Conservation (phyloP, 2,329 filamentous ascomycete species). For the Beauveria sp. region DNA sequence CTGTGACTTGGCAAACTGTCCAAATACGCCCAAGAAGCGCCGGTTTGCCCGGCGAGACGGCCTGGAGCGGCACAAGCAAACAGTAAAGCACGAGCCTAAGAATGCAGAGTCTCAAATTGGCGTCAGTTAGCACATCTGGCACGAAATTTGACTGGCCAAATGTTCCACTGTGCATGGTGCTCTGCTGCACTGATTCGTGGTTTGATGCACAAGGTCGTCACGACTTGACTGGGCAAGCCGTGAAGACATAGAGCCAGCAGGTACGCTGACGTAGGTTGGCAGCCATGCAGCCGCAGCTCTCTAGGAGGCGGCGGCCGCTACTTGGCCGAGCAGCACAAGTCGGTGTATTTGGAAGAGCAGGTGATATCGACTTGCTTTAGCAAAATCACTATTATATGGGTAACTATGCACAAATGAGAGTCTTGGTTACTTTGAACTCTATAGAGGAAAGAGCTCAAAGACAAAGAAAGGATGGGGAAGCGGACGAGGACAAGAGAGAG, state of each 20-base stretch:
- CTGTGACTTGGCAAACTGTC: constrained; percentile 31
- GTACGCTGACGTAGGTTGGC: constrained; percentile 6
- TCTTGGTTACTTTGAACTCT: background rate
- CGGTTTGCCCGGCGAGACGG: constrained; percentile 35
- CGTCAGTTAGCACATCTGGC: background rate
- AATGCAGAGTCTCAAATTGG: background rate
- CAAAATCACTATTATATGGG: no score
- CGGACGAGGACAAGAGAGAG: background rate
- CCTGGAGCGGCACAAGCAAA: constrained; percentile 32
- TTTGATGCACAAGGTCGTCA: background rate
- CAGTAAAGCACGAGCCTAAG: constrained; percentile 29
- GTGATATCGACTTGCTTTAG: background rate
- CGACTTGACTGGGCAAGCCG: background rate
- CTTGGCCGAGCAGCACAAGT: background rate
- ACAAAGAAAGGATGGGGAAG: background rate
- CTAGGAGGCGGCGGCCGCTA: background rate
- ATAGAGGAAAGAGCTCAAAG: background rate
- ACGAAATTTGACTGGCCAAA: background rate
- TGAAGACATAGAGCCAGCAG: background rate
- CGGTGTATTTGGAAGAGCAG: background rate
- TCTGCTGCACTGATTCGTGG: background rate
- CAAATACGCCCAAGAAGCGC: constrained; percentile 34
- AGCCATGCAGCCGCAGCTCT: background rate
- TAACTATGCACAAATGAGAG: background rate
- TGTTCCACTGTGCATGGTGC: background rate